phyloP scores from a whole-genome alignment of 2,329 filamentous ascomycete genomes.

The Alternaria tenuissima region DNA sequence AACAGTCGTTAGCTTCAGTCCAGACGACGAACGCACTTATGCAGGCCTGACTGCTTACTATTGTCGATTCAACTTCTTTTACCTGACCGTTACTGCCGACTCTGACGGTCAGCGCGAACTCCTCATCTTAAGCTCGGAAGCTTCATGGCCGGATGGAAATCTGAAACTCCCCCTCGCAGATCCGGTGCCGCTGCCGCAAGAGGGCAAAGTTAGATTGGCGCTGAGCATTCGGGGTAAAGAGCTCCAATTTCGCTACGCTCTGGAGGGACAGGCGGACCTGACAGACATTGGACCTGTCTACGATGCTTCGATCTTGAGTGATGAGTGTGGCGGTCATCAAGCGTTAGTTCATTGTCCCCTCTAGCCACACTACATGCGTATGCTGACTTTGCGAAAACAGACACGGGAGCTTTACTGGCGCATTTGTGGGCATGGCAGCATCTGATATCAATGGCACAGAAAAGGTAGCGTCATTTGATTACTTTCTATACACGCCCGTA shows the following conservation, averaged over 20 bases:
- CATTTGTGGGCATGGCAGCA: slow-evolving; percentile 51
- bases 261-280: slow-evolving; percentile 56
- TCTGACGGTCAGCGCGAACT: slow-evolving; percentile 66
- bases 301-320: slow-evolving; percentile 67
- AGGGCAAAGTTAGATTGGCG: slow-evolving; percentile 64
- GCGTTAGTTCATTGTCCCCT: slow-evolving; percentile 28
- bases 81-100: slow-evolving; percentile 66
- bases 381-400: slow-evolving; percentile 1
- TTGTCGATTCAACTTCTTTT: slow-evolving; percentile 71
- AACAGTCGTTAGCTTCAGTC: slow-evolving; percentile 63
- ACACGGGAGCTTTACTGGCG: slow-evolving; percentile 71
- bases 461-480: slow-evolving; percentile 41
- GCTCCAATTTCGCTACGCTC: slow-evolving; percentile 66
- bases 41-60: slow-evolving; percentile 70
- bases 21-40: slow-evolving; percentile 67
- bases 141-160: slow-evolving; percentile 62
- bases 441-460: slow-evolving; percentile 44
- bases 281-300: slow-evolving; percentile 63
- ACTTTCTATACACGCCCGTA: slow-evolving; percentile 44
- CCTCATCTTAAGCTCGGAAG: slow-evolving; percentile 65
- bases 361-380: not conserved
- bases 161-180: slow-evolving; percentile 55
- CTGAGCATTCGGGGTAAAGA: slow-evolving; percentile 60
- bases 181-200: slow-evolving; percentile 61
- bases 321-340: slow-evolving; percentile 70